Base-by-base conservation (phyloP, 495 filamentous ascomycete species). In the Tuber calosporum region DNA sequence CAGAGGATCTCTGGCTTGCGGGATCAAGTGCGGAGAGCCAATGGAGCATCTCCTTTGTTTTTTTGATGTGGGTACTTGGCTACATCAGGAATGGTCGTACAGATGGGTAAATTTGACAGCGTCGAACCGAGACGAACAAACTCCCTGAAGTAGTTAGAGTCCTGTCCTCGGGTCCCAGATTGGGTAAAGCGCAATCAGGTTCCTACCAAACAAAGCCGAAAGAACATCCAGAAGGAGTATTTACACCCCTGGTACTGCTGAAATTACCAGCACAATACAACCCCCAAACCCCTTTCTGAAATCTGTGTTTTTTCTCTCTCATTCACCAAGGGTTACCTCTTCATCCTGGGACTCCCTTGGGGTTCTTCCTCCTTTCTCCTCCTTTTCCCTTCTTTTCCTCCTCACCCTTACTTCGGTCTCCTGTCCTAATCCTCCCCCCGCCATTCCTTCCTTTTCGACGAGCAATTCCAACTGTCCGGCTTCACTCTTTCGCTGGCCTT, bases 401-500 rank as follows among this genome's bases (percentile, higher is more conserved):
- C 68, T 70, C 74, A 74, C 71, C 68, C 73, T 75, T 53, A 67
- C 70, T 68, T 71, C 67, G 20, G 42, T 71, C 43, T 69, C 62
- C 41, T 71, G 67, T 71, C 66, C 69, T 72, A 40, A 62, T 34
- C 66, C 70, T 71, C 69, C 71, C 69, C 69, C 70, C 72, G 69
- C 66, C 78, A 70, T 72, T 77, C 74, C 38, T 69, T 75, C 62
- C 39, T 26, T 58, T 58, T 58, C 48, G 48, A 76, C 69, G 40
- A 75, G 68, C 69, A 69, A 76, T 74, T 79, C 62, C 71, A 69
- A 73, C 77, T 74, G 78, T 74, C 77, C 79, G 76, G 79, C 79
- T 80, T 80, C 79, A 80, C 74, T 80, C 79, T 69, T 80, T 80
- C 72, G 79, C 79, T 80, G 79, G 79, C 69, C 71, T 73, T 43